Base-by-base conservation (phyloP, 768 basidiomycete species). In the Naganishia vishniacii region DNA sequence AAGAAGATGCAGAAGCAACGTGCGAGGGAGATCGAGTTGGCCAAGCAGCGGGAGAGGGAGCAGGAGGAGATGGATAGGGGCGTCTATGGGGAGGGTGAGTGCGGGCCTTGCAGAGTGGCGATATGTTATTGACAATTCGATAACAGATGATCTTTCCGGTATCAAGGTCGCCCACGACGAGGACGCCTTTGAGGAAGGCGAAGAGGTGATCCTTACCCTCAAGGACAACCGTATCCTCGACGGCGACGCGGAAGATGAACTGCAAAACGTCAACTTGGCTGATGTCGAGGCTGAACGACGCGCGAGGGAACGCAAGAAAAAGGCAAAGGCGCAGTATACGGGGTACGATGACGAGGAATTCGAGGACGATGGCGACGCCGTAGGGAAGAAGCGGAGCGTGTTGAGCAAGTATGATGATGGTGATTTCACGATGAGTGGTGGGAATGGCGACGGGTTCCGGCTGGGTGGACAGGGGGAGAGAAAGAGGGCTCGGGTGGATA, bases 271-370 rank as follows among this genome's bases (percentile, higher is more conserved):
- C 61, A 91, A 95, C 71, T 84, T 98, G 83, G 91, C 90, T 0
- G 93, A 95, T 74, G 85, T 84, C 56, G 91, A 93, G 69, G 71
- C 69, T 12, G 42, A 71, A 34, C 67, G 66, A 58, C 74, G 74
- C 18, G 73, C 72, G 8, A 84, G 84, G 23, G 83, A 82, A 16
- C 84, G 88, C 72, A 87, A 90, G 78, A 86, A 86, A 37, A 94
- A 95, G 79, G 90, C 87, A 47, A 91, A 94, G 80, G 74, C 72
- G 13, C 88, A 89, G 73, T 98, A 97, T 73, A 92, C 90, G 0
- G 93, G 93, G 16, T 94, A 89, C 74, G 93, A 99, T 70, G 94
- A 98, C 70, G 92, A 94, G 4, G 95, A 98, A 72, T 97, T 98
- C 69, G 80, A 75, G n/a, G 61, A 77, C 2, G 88, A 85, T 48